phyloP scores from a whole-genome alignment of 495 filamentous ascomycete species.

The Pseudevernia furfuracea region DNA sequence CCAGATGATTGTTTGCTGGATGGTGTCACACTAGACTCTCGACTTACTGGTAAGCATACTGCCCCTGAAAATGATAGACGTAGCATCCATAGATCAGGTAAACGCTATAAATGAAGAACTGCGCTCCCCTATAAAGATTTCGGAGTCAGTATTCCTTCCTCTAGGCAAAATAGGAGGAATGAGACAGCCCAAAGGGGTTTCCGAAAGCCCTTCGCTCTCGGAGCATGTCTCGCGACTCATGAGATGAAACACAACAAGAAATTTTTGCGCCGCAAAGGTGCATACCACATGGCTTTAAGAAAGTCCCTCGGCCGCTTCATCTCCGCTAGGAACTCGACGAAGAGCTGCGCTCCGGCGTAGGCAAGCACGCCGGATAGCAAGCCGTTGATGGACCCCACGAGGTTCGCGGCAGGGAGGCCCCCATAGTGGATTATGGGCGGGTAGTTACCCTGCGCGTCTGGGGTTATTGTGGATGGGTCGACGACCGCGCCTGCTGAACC shows the following conservation, averaged over 20 bases:
- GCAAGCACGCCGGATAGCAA: slow-evolving; percentile 53
- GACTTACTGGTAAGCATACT: slow-evolving; percentile 38
- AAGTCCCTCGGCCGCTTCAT: slow-evolving; percentile 57
- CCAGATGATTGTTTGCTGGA: background rate
- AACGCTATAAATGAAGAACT: slow-evolving; percentile 46
- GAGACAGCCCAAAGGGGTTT: too few species aligned
- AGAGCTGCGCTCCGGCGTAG: slow-evolving; percentile 53
- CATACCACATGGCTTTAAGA: slow-evolving; percentile 53
- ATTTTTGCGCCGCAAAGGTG: too few species aligned
- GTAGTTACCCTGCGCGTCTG: slow-evolving; percentile 26
- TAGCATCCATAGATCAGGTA: slow-evolving; percentile 53
- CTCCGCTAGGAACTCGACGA: slow-evolving; percentile 59
- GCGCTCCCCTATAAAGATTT: too few species aligned
- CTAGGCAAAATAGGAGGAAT: too few species aligned
- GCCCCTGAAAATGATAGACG: slow-evolving; percentile 51
- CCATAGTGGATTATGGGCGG: slow-evolving; percentile 33
- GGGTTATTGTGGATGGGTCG: slow-evolving; percentile 28
- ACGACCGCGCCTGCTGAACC: slow-evolving; percentile 37
- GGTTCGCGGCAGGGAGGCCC: slow-evolving; percentile 27
- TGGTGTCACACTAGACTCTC: background rate
- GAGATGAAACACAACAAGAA: too few species aligned
- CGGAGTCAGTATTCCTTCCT: too few species aligned
- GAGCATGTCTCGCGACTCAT: too few species aligned
- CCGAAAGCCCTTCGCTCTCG: too few species aligned
- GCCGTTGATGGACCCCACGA: slow-evolving; percentile 41